These are phyloP conservation scores for Penicillium lagena DNA, from an alignment of 495 filamentous ascomycete species.

Conservation along the genomic window DNA sequence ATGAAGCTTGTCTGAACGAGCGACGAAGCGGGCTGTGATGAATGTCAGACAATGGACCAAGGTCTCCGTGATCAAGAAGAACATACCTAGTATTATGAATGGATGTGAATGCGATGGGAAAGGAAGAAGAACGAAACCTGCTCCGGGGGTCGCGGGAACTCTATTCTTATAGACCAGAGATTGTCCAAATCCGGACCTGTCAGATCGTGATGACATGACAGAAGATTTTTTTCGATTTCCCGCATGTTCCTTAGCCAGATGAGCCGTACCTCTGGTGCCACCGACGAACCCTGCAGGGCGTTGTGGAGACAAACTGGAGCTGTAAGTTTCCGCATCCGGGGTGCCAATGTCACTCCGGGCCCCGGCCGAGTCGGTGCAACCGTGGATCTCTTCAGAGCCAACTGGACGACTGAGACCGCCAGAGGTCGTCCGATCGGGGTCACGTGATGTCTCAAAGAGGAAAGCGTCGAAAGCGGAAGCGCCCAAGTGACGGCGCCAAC, in stretches of 20 bases:
- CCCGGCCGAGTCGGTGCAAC: neutral
- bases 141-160: neutral
- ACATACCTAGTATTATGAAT: neutral
- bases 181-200: constrained; percentile 16
- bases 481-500: neutral
- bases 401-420: neutral
- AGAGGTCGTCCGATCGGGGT: neutral
- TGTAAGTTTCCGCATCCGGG: constrained; percentile 19
- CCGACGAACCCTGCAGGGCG: no score
- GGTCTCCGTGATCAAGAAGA: neutral
- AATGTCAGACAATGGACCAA: constrained; percentile 4
- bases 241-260: constrained; percentile 6
- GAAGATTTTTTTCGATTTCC: constrained; percentile 5
- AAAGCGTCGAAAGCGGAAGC: neutral
- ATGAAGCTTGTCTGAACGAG: constrained; percentile 15
- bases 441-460: neutral
- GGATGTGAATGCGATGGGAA: constrained; percentile 6
- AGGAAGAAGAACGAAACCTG: neutral
- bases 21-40: constrained; percentile 8
- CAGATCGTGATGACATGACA: constrained; percentile 12
- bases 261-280: constrained; percentile 1
- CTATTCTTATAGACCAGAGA: constrained; percentile 18
- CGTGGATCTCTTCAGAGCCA: neutral
- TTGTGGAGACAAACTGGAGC: no score
- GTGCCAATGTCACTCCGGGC: constrained; percentile 14